Percentiles rank a stretch among this genome's conserved stretches.
Conservation (phyloP, 805 yeast species). For the Pichia occidentalis region DNA sequence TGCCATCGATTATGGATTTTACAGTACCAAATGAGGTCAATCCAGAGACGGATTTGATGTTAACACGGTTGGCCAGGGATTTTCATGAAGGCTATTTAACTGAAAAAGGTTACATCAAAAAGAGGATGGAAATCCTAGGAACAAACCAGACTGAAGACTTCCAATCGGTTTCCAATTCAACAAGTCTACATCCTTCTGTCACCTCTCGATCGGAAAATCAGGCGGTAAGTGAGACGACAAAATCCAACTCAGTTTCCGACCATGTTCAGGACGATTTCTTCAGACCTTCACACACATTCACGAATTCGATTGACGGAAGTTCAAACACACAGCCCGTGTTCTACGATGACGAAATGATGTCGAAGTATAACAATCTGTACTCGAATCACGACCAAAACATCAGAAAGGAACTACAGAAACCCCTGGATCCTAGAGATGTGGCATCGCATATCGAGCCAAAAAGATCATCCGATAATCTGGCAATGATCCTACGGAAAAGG, state of each 20-base stretch:
- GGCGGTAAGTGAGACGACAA: neutral
- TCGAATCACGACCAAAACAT: constrained; percentile 1
- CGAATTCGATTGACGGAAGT: constrained; percentile 11
- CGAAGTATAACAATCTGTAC: constrained; percentile 6
- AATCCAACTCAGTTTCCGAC: constrained; percentile 3
- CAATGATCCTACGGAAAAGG: constrained; percentile 66
- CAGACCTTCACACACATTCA: constrained; percentile 2
- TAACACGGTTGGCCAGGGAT: constrained; percentile 41
- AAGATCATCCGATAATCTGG: constrained; percentile 51
- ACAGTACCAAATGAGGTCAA: constrained; percentile 41
- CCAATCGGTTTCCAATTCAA: neutral
- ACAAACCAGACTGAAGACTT: neutral
- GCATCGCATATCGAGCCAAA: constrained; percentile 26
- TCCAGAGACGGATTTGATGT: constrained; percentile 29
- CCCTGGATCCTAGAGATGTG: constrained; percentile 56
- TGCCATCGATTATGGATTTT: constrained; percentile 33
- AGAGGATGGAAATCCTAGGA: constrained; percentile 37
- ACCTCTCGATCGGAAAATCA: neutral
- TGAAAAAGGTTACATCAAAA: constrained; percentile 62
- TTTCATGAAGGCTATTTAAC: constrained; percentile 66
- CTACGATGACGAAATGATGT: constrained; percentile 8
- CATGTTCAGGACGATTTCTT: constrained; percentile 5
- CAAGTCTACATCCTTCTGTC: neutral
- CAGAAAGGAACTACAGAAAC: constrained; percentile 42
- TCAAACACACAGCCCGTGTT: constrained; percentile 11